These are phyloP conservation scores for Rhodomyrtus psidioides DNA, from an alignment of 441 rosid genomes.

Conservation along the genomic window DNA sequence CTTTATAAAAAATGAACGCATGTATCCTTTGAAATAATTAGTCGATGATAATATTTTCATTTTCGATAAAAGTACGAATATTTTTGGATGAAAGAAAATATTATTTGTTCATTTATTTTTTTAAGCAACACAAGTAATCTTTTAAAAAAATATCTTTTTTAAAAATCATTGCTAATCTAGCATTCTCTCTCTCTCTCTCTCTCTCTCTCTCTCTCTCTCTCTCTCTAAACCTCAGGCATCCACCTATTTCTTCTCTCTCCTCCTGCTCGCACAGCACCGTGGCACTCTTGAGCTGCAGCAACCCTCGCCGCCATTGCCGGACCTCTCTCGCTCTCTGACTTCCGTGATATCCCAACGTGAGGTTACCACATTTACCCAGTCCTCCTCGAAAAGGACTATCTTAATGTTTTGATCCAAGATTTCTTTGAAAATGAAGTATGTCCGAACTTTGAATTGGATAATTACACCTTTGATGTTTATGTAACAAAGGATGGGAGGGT, in stretches of 20 bases:
- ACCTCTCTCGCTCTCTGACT: not conserved
- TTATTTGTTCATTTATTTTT: too few relatives aligned
- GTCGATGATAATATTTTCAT: too few relatives aligned
- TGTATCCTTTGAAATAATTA: too few relatives aligned
- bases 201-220: too few relatives aligned
- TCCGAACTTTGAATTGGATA: constrained; percentile 43
- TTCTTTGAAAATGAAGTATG: constrained; percentile 37
- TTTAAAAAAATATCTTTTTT: too few relatives aligned
- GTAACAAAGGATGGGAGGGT: constrained; percentile 37
- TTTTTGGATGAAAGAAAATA: too few relatives aligned
- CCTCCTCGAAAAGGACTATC: constrained; percentile 25
- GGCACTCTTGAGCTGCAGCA: not conserved
- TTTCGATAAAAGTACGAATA: too few relatives aligned
- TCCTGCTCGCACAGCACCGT: not conserved
- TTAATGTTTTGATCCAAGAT: constrained; percentile 27
- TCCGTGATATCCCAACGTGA: constrained; percentile 36
- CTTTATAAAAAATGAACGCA: too few relatives aligned
- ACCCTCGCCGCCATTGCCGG: not conserved
- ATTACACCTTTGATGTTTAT: constrained; percentile 63
- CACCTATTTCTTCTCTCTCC: not conserved
- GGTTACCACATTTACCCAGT: constrained; percentile 62
- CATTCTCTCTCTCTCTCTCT: too few relatives aligned
- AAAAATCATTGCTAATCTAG: too few relatives aligned
- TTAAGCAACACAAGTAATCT: too few relatives aligned
- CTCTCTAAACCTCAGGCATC: not conserved